Percentiles rank a stretch among this genome's conserved stretches.
These are phyloP conservation scores for Neofusicoccum kwambonambiense DNA, from an alignment of 2,329 filamentous ascomycete genomes.

Conservation along the genomic window DNA sequence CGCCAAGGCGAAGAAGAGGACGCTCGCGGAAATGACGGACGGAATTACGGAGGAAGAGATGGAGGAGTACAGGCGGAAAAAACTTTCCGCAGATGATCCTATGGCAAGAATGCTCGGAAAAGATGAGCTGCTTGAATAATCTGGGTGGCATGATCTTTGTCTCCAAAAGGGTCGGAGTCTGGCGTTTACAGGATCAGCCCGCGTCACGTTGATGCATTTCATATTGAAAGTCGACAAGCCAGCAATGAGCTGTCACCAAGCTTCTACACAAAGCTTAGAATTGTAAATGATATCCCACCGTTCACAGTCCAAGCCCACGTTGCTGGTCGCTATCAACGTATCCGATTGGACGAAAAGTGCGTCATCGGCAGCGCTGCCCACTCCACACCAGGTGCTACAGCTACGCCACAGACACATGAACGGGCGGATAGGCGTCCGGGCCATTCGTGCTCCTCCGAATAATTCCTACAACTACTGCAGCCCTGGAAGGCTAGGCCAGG, in stretches of 20 bases:
- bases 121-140: constrained; percentile 57
- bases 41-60: constrained; percentile 80
- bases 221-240: neutral
- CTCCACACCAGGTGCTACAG: neutral
- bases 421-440: neutral
- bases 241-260: neutral
- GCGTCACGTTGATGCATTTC: neutral
- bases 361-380: neutral
- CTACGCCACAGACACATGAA: neutral
- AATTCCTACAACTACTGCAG: neutral
- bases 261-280: neutral
- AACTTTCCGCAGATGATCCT: constrained; percentile 73
- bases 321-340: too few relatives aligned
- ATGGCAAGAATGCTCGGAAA: constrained; percentile 80
- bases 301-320: neutral
- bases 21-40: constrained; percentile 73
- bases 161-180: neutral
- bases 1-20: constrained; percentile 63
- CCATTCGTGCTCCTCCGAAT: neutral
- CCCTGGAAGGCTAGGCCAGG: neutral
- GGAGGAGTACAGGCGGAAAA: constrained; percentile 78
- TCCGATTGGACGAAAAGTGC: neutral
- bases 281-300: constrained; percentile 4
- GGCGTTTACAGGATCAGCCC: neutral
- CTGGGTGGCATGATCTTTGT: neutral